Base-by-base conservation (phyloP, 176 grass and related monocot species). In the Aegilops umbellulata region DNA sequence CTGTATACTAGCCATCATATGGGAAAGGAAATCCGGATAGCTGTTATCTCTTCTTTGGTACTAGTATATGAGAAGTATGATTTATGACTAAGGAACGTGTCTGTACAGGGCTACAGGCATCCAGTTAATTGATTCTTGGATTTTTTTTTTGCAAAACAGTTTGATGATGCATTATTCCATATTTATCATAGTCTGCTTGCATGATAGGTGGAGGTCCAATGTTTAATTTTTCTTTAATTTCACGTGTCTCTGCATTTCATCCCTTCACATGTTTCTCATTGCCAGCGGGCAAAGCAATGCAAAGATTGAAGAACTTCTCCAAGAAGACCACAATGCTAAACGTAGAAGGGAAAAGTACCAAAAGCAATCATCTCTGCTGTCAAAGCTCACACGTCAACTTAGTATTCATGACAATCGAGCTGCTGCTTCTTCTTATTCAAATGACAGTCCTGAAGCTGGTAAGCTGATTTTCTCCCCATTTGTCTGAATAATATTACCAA, bases 291-390 rank as follows among this genome's bases (percentile, higher is more conserved):
- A 95, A 88, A 96, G 90, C 89, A 94, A 84, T 29, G 88, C 55
- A 29, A 96, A 86, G 80, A 99, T 96, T 78, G 97, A 99, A 80
- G 97, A 96, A 82, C 90, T 99, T 68, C 89, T 96, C 60, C 88
- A 91, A 82, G 97, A 96, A 85, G 97, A 99, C 80, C 94, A 94
- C 76, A 99, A 94, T 80, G 94, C 91, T 51, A 99, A 99, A 60
- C 83, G 72, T 16, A 91, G 87, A 74, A 90, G 97, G 77, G 92
- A 99, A 55, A 87, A 88, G 84, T 89, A 85, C 92, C 94, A 99
- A 57, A 99, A 91, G 66, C 97, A 99, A 75, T 96, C 94, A 68
- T 91, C 94, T 60, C 82, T 96, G 61, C 65, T 99, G 80, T 99
- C 97, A 61, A 96, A 96, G 72, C 94, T 99, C 65, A 99, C 90